Evolutionary conservation across 2,329 filamentous ascomycete species (phyloP).

Genomic region (Xylaria sp.): DNA sequence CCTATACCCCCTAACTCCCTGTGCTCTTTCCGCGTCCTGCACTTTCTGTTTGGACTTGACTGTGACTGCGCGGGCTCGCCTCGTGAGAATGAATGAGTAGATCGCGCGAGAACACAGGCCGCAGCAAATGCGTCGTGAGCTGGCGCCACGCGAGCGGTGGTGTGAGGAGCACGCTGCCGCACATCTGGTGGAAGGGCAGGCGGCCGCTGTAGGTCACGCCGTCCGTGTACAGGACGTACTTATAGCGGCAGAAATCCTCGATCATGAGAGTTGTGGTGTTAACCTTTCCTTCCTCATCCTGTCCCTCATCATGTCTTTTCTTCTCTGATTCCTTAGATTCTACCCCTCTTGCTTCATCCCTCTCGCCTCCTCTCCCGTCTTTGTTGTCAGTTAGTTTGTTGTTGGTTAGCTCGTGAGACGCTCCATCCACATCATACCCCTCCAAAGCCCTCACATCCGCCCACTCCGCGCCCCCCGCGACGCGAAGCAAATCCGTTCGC

Average conservation of each 20-base stretch:
- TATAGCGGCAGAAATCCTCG: constrained; percentile 35
- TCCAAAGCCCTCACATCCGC: constrained; percentile 28
- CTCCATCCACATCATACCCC: constrained; percentile 14
- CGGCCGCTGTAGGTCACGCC: constrained; percentile 30
- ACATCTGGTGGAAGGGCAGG: constrained; percentile 27
- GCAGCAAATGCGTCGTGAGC: constrained; percentile 25
- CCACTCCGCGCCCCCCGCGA: constrained; percentile 13
- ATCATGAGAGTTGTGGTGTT: constrained; percentile 19
- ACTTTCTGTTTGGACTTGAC: too few species aligned
- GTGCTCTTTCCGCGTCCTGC: too few species aligned
- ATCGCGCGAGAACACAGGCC: constrained; percentile 27
- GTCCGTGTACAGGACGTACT: constrained; percentile 30
- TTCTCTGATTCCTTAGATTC: background rate
- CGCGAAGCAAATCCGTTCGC: constrained; percentile 18
- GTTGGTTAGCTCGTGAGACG: too few species aligned
- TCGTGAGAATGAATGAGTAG: background rate
- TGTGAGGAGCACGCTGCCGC: constrained; percentile 25
- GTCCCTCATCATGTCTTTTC: background rate
- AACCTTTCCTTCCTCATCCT: background rate
- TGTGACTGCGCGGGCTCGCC: too few species aligned
- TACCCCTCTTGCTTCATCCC: too few species aligned
- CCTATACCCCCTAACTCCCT: too few species aligned
- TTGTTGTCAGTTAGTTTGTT: too few species aligned
- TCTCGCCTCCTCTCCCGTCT: too few species aligned
- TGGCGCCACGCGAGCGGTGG: constrained; percentile 29